These are phyloP conservation scores for Colletotrichum neosansevieriae DNA, from an alignment of 2,329 filamentous ascomycete species.

Conservation along the genomic window DNA sequence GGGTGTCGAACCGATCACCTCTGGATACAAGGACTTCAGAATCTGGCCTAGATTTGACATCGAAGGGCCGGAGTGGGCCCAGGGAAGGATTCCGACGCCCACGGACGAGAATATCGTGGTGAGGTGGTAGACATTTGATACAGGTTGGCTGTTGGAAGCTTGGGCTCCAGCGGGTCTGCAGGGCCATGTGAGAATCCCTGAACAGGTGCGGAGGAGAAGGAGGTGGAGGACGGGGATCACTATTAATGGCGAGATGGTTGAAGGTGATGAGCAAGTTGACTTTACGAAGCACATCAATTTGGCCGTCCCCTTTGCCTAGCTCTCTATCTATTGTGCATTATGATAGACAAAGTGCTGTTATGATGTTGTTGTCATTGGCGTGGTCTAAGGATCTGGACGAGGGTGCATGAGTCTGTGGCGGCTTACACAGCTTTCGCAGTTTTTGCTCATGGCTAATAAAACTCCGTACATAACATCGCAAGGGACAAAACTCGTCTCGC, in stretches of 20 bases:
- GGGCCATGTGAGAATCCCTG: neutral
- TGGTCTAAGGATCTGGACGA: too few relatives aligned
- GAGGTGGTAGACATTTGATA: conserved; percentile 1
- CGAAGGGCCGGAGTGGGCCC: conserved; percentile 1
- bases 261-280: neutral
- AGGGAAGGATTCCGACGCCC: conserved; percentile 5
- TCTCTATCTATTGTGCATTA: too few relatives aligned
- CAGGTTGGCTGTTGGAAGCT: conserved; percentile 13
- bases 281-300: conserved; percentile 9
- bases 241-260: neutral
- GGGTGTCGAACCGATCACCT: neutral
- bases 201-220: neutral
- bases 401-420: too few relatives aligned
- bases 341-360: too few relatives aligned
- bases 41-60: conserved; percentile 6
- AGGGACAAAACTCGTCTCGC: too few relatives aligned
- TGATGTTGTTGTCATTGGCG: too few relatives aligned
- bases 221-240: neutral
- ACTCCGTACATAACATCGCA: too few relatives aligned
- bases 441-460: too few relatives aligned
- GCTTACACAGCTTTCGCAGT: too few relatives aligned
- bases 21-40: conserved; percentile 7
- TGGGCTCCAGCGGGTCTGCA: conserved; percentile 11
- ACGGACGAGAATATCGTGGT: conserved; percentile 10
- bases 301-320: neutral